phyloP scores from a whole-genome alignment of 2,329 filamentous ascomycete genomes.

The Verticillium tricorpus region DNA sequence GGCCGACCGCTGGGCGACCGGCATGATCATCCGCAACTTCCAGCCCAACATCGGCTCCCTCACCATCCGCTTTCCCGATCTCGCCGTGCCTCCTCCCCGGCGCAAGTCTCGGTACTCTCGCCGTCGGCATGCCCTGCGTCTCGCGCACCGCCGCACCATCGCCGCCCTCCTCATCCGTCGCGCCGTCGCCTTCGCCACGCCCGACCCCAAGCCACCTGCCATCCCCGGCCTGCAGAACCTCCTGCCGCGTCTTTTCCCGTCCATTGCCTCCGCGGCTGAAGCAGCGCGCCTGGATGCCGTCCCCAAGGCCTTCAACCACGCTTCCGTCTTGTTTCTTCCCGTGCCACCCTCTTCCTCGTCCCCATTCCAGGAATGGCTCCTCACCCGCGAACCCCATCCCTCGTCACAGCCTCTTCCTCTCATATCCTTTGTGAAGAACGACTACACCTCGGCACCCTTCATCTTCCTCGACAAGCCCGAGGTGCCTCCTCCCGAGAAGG shows the following conservation, averaged over 20 bases:
- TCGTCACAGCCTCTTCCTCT: slow-evolving; percentile 30
- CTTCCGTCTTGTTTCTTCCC: slow-evolving; percentile 33
- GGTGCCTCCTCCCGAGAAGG: neutral
- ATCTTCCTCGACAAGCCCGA: neutral
- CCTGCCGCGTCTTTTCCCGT: slow-evolving; percentile 45
- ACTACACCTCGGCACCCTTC: neutral
- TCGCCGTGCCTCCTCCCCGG: slow-evolving; percentile 16
- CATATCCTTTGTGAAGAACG: neutral
- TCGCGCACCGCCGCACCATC: slow-evolving; percentile 33
- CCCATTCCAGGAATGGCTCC: slow-evolving; percentile 32
- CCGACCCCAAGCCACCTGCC: slow-evolving; percentile 38
- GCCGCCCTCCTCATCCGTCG: slow-evolving; percentile 43
- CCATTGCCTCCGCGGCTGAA: slow-evolving; percentile 23
- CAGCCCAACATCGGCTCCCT: slow-evolving; percentile 44
- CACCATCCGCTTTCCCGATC: slow-evolving; percentile 38
- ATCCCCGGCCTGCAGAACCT: slow-evolving; percentile 38
- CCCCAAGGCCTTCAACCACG: slow-evolving; percentile 36
- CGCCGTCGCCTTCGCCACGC: slow-evolving; percentile 46
- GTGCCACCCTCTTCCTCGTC: slow-evolving; percentile 27
- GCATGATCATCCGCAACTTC: slow-evolving; percentile 41
- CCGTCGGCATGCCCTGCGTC: slow-evolving; percentile 19
- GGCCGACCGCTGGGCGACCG: slow-evolving; percentile 49
- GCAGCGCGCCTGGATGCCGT: slow-evolving; percentile 1
- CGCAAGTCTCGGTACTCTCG: slow-evolving; percentile 14
- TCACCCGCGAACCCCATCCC: slow-evolving; percentile 42